phyloP scores from a whole-genome alignment of 2,329 filamentous ascomycete genomes.

The Ceratocystis colombiana region DNA sequence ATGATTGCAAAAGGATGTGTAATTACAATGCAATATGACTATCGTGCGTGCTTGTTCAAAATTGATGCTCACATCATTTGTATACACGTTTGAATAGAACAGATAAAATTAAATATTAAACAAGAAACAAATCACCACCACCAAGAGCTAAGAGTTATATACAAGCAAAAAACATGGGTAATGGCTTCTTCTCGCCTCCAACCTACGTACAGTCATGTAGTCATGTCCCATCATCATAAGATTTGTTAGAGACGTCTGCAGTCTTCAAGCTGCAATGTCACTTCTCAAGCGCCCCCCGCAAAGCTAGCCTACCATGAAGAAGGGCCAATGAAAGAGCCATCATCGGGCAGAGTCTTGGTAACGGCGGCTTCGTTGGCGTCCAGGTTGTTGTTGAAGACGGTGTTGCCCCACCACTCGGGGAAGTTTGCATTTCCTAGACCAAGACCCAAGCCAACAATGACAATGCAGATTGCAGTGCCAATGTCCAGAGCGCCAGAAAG shows the following conservation, averaged over 20 bases:
- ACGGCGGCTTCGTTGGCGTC: slow-evolving; percentile 30
- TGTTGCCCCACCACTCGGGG: slow-evolving; percentile 45
- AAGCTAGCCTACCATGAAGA: slow-evolving; percentile 27
- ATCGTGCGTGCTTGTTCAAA: no score
- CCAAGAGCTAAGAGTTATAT: no score
- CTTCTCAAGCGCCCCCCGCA: neutral
- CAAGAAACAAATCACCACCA: no score
- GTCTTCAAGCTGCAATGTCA: slow-evolving; percentile 5
- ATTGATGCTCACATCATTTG: no score
- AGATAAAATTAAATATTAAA: no score
- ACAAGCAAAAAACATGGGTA: no score
- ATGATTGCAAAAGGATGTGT: no score
- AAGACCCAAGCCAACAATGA: slow-evolving; percentile 42
- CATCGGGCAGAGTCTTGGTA: slow-evolving; percentile 29
- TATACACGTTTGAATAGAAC: no score
- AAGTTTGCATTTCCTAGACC: slow-evolving; percentile 38
- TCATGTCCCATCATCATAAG: no score
- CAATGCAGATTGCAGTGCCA: slow-evolving; percentile 47
- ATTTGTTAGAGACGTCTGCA: neutral
- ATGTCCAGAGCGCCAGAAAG: slow-evolving; percentile 49
- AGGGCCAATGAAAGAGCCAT: slow-evolving; percentile 30
- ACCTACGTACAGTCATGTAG: no score
- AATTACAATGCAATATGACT: no score
- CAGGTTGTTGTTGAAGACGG: slow-evolving; percentile 32
- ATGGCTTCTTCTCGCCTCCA: no score